These are phyloP conservation scores for Lasiosphaeria miniovina DNA, from an alignment of 495 filamentous ascomycete species.

Conservation along the genomic window DNA sequence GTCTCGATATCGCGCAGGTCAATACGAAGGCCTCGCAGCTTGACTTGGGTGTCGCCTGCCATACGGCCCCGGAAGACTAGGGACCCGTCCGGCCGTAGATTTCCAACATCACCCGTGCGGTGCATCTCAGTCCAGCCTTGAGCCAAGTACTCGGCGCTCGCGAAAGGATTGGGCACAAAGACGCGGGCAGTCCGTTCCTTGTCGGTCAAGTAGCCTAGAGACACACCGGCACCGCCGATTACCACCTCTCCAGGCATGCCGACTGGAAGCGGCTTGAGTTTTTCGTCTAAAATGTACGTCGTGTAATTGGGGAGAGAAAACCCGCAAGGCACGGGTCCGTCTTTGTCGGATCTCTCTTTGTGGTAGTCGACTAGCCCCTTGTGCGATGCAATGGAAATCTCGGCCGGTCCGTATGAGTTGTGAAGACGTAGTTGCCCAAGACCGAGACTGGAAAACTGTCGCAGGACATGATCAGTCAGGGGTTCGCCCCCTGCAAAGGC, in stretches of 20 bases:
- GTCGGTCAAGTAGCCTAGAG: constrained; percentile 23
- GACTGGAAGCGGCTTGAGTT: constrained; percentile 33
- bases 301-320: constrained; percentile 25
- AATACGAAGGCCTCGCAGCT: constrained; percentile 44
- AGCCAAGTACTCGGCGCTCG: constrained; percentile 5
- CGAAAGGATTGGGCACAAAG: constrained; percentile 29
- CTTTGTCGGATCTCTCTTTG: neutral
- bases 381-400: constrained; percentile 11
- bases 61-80: constrained; percentile 38
- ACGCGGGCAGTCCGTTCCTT: constrained; percentile 10
- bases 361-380: constrained; percentile 2
- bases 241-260: constrained; percentile 30
- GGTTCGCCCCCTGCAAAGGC: constrained; percentile 30
- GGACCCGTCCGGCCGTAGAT: constrained; percentile 32
- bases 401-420: constrained; percentile 36
- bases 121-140: constrained; percentile 25
- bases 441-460: constrained; percentile 15
- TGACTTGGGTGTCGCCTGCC: constrained; percentile 40
- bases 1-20: constrained; percentile 43
- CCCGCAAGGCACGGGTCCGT: neutral
- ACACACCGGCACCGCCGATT: constrained; percentile 27
- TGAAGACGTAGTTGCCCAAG: constrained; percentile 12
- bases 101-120: constrained; percentile 42
- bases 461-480: constrained; percentile 3
- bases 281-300: constrained; percentile 40